Evolutionary conservation across 192 early-diverging fungal species (phyloP).

Genomic region (Tieghemiomyces parasiticus): DNA sequence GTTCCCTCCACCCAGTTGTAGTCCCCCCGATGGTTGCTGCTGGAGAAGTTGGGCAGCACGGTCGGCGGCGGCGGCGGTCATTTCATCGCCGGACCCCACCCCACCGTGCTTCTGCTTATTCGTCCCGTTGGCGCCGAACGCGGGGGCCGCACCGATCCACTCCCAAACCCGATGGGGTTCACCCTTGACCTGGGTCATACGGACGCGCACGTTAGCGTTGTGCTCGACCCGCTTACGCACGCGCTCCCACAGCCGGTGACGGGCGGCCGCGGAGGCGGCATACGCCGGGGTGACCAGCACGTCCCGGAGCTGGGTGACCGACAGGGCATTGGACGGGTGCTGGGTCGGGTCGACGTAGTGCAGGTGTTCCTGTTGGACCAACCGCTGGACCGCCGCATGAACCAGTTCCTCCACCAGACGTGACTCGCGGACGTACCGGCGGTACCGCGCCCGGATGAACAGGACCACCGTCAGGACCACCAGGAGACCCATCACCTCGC

Average conservation of each 20-base stretch:
- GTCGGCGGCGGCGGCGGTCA: too few relatives aligned
- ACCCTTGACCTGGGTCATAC: conserved; percentile 36
- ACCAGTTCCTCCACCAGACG: conserved; percentile 27
- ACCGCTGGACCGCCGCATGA: conserved; percentile 22
- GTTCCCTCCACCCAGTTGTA: too few relatives aligned
- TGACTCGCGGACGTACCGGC: conserved; percentile 19
- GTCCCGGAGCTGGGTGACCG: conserved; percentile 40
- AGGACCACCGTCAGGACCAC: conserved; percentile 13
- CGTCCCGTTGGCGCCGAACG: background rate
- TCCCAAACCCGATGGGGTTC: conserved; percentile 49
- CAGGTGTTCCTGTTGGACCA: conserved; percentile 31
- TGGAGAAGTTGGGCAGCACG: too few relatives aligned
- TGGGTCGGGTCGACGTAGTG: conserved; percentile 36
- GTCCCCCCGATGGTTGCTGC: too few relatives aligned
- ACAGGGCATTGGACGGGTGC: conserved; percentile 30
- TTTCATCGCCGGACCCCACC: too few relatives aligned
- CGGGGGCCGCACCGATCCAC: conserved; percentile 32
- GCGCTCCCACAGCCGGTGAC: conserved; percentile 37
- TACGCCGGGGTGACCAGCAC: conserved; percentile 24
- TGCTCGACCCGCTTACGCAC: conserved; percentile 35
- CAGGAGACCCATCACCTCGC: conserved; percentile 11
- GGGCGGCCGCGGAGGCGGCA: conserved; percentile 16
- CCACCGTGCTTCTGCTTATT: too few relatives aligned
- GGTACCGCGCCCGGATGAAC: conserved; percentile 20
- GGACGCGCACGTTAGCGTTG: conserved; percentile 39